Evolutionary conservation across 345 rosid genomes (phyloP).

Genomic region (Draba incana): DNA sequence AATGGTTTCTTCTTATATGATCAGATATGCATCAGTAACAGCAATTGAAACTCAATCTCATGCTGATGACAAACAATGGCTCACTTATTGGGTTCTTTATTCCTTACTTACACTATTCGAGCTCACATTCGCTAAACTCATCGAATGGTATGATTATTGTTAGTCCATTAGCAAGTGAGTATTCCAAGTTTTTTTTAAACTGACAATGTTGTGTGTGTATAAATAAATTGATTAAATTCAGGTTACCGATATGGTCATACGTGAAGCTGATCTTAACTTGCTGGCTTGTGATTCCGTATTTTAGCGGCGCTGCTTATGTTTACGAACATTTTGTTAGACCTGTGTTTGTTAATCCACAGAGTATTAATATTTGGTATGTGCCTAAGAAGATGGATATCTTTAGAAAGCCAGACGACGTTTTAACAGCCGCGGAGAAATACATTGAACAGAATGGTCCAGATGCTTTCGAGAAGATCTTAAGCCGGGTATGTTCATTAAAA

Average conservation of each 20-base stretch:
- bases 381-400: slow-evolving; percentile 75
- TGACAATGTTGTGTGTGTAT: slow-evolving; percentile 25
- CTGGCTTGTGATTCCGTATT: slow-evolving; percentile 95
- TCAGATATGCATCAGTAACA: slow-evolving; percentile 79
- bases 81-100: slow-evolving; percentile 94
- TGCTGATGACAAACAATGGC: slow-evolving; percentile 91
- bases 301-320: slow-evolving; percentile 94
- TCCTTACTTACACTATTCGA: slow-evolving; percentile 85
- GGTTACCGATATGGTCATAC: slow-evolving; percentile 93
- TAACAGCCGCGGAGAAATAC: slow-evolving; percentile 88
- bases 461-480: slow-evolving; percentile 81
- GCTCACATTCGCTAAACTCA: slow-evolving; percentile 85
- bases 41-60: slow-evolving; percentile 90
- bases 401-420: slow-evolving; percentile 68
- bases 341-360: slow-evolving; percentile 67
- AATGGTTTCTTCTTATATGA: slow-evolving; percentile 15
- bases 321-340: slow-evolving; percentile 89
- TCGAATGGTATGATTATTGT: slow-evolving; percentile 65
- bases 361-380: slow-evolving; percentile 89
- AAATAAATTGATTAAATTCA: too few relatives aligned
- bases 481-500: slow-evolving; percentile 61
- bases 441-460: slow-evolving; percentile 85
- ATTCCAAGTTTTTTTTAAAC: not conserved
- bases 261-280: slow-evolving; percentile 81
- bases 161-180: not conserved